Base-by-base conservation (phyloP, 2,329 filamentous ascomycete genomes). In the Xylariales sp. region DNA sequence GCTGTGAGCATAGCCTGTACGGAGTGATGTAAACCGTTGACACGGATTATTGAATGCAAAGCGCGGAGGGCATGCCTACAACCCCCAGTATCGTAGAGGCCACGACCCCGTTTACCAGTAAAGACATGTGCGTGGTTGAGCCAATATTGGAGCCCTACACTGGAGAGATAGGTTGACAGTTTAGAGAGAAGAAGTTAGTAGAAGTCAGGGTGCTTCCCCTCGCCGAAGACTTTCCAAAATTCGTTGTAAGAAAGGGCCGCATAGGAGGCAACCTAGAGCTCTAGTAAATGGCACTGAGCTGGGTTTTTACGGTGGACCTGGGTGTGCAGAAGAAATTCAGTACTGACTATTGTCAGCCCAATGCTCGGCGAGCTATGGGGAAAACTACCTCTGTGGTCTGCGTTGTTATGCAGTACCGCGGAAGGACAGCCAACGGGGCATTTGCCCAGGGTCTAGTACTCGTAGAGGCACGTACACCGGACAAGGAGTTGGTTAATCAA, bases 141-240 rank as follows among this genome's bases (percentile, higher is more conserved):
- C 91, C 91, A 97, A 71, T 91, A 96, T 60, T 97, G 91, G 68
- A 96, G 95, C 2, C 90, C 89, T 37, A 90, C 86, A 47, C 85
- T 89, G n/a, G 88, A 95, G 30, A 97, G 73, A 54, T 97, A 88
- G 4, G 91, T 88, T 15, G 88, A 94, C 19, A 97, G 76, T 48
- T 85, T 83, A 31, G 78, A 75, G 51, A 96, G 73, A 28, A 97
- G 77, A 1, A 96, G 63, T 4, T 80, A 67, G 31, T 87, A 83
- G 69, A 97, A 96, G 12, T 82, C 67, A 2, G 79, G 61, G 53
- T 96, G 88, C 56, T 85, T 88, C 49, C 91, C 91, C 43, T 91
- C 83, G 18, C 90, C 91, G 49, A 97, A 97, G 21, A 97, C 77
- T 60, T 83, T 88, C 90, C 90, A 97, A 52, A 95, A 82, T 57